phyloP scores from a whole-genome alignment of 2,329 filamentous ascomycete genomes.

The Rugonectria rugulosa region DNA sequence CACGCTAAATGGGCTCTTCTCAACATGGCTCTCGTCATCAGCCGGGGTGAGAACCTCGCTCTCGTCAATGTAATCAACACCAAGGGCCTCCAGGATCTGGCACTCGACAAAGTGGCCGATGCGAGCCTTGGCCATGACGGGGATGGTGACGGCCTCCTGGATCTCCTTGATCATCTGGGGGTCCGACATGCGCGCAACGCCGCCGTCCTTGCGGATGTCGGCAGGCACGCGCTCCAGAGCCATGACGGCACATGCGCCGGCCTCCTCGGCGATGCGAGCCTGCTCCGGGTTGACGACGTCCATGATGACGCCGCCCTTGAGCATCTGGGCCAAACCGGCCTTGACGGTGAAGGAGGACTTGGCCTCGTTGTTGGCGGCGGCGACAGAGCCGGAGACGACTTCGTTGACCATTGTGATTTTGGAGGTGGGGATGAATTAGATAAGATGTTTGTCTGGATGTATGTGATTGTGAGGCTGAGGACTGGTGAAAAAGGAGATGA shows the following conservation, averaged over 20 bases:
- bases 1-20: slow-evolving; percentile 81
- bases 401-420: slow-evolving; percentile 49
- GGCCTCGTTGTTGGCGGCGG: slow-evolving; percentile 43
- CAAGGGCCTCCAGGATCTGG: slow-evolving; percentile 94
- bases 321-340: slow-evolving; percentile 94
- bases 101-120: slow-evolving; percentile 99
- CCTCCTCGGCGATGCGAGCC: slow-evolving; percentile 96
- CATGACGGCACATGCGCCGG: slow-evolving; percentile 96
- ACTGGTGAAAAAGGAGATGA: background rate
- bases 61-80: slow-evolving; percentile 98
- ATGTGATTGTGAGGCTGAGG: background rate
- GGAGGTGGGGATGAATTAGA: background rate
- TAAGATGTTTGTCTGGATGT: background rate
- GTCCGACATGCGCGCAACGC: slow-evolving; percentile 97
- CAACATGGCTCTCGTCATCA: slow-evolving; percentile 89
- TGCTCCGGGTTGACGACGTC: slow-evolving; percentile 94
- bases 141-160: slow-evolving; percentile 92
- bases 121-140: slow-evolving; percentile 98
- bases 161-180: slow-evolving; percentile 95
- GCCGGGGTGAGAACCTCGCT: slow-evolving; percentile 96
- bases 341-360: slow-evolving; percentile 82
- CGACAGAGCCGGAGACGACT: slow-evolving; percentile 21
- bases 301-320: slow-evolving; percentile 99
- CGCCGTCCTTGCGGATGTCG: slow-evolving; percentile 91
- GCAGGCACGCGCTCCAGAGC: slow-evolving; percentile 96